Conservation (phyloP, 768 basidiomycete genomes). For the Serpula lacrymans region DNA sequence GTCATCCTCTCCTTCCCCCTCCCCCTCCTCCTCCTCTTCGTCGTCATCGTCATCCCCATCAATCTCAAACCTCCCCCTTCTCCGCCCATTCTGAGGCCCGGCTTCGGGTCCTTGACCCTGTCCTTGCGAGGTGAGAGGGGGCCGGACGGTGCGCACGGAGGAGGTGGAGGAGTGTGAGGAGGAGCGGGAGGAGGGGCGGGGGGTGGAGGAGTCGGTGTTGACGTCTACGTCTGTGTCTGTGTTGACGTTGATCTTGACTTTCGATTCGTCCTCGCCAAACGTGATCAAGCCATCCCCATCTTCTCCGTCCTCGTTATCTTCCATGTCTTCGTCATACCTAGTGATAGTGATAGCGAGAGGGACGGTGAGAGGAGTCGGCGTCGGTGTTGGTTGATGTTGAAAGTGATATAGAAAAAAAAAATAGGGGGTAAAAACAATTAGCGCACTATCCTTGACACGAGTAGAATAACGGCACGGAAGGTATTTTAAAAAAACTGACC, state of each 20-base stretch:
- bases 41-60: constrained; percentile 22
- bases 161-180: no score
- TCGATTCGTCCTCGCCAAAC: constrained; percentile 22
- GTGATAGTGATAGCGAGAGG: neutral
- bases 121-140: no score
- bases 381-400: no score
- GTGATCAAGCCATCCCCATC: constrained; percentile 39
- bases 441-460: neutral
- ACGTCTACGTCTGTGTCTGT: constrained; percentile 1
- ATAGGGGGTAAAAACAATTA: constrained; percentile 3
- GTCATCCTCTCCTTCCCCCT: constrained; percentile 48
- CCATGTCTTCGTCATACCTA: constrained; percentile 71
- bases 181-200: constrained; percentile 1
- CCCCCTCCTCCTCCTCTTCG: constrained; percentile 24
- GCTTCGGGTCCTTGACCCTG: no score
- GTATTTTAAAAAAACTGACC: constrained; percentile 41
- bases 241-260: constrained; percentile 12
- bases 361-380: constrained; percentile 7
- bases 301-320: constrained; percentile 49
- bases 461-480: neutral
- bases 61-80: no score
- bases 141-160: no score
- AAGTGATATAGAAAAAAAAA: neutral
- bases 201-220: no score
- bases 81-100: no score